phyloP scores from a whole-genome alignment of 257 asterid species.

The Forsythia viridissima region DNA sequence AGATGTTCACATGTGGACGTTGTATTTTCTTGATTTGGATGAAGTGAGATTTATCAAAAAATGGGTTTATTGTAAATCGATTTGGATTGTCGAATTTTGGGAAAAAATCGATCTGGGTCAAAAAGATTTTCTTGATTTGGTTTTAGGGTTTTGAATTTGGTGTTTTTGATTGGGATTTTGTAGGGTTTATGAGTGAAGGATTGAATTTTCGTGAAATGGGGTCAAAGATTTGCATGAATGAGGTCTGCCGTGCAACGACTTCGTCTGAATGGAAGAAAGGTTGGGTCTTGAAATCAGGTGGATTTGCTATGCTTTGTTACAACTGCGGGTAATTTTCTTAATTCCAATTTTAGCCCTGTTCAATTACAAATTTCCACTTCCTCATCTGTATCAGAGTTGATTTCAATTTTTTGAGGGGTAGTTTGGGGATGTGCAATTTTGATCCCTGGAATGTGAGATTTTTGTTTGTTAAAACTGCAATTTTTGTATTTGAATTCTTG shows the following conservation, averaged over 20 bases:
- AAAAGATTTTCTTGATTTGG: slow-evolving; percentile 33
- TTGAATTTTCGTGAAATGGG: slow-evolving; percentile 59
- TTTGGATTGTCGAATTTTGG: neutral
- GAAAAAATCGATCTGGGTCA: slow-evolving; percentile 47
- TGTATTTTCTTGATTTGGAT: slow-evolving; percentile 41
- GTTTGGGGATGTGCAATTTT: slow-evolving; percentile 39
- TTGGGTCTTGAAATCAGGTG: slow-evolving; percentile 94
- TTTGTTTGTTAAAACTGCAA: neutral
- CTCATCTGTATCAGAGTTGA: slow-evolving; percentile 1
- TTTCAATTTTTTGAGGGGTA: slow-evolving; percentile 38
- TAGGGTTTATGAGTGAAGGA: slow-evolving; percentile 26
- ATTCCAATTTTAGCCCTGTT: slow-evolving; percentile 33
- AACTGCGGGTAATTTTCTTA: slow-evolving; percentile 80
- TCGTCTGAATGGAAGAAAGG: slow-evolving; percentile 87
- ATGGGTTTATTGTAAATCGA: slow-evolving; percentile 4
- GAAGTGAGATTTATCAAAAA: slow-evolving; percentile 31
- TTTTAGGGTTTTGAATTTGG: slow-evolving; percentile 50
- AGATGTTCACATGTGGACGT: slow-evolving; percentile 51
- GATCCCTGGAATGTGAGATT: slow-evolving; percentile 40
- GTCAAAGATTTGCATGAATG: slow-evolving; percentile 87
- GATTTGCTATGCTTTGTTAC: slow-evolving; percentile 79
- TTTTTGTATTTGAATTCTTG: slow-evolving; percentile 17
- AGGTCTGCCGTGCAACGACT: slow-evolving; percentile 76
- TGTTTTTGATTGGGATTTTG: slow-evolving; percentile 32
- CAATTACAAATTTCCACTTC: slow-evolving; percentile 9